phyloP scores from a whole-genome alignment of 805 yeast species.

The Yamadazyma sp. region DNA sequence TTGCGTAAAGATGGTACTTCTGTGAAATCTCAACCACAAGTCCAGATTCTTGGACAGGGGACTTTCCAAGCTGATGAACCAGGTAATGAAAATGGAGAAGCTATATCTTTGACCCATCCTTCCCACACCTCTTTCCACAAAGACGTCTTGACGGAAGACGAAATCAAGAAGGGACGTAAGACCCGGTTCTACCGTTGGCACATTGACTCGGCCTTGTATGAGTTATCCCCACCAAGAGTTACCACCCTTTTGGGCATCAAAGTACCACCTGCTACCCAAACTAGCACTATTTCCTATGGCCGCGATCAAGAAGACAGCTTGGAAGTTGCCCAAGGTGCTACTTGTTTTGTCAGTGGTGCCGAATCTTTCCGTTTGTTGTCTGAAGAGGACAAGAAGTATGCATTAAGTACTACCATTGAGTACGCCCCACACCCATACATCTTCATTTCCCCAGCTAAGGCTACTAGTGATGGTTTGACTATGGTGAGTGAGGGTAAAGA shows the following conservation, averaged over 20 bases:
- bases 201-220: conserved; percentile 87
- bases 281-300: conserved; percentile 63
- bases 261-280: conserved; percentile 69
- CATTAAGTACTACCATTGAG: conserved; percentile 74
- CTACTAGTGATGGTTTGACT: conserved; percentile 83
- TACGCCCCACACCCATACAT: conserved; percentile 95
- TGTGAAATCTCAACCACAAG: conserved; percentile 83
- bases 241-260: conserved; percentile 82
- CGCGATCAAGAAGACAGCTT: conserved; percentile 56
- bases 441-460: conserved; percentile 74
- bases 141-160: conserved; percentile 58
- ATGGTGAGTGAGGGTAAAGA: conserved; percentile 83
- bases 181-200: conserved; percentile 94
- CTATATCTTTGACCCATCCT: conserved; percentile 72
- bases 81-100: conserved; percentile 63
- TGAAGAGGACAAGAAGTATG: conserved; percentile 70
- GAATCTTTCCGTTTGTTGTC: conserved; percentile 67
- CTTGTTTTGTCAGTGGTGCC: conserved; percentile 86
- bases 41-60: conserved; percentile 87
- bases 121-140: conserved; percentile 82
- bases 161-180: conserved; percentile 56
- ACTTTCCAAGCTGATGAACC: conserved; percentile 51
- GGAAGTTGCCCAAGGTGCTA: conserved; percentile 78
- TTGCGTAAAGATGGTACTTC: conserved; percentile 78
- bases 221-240: conserved; percentile 79